Evolutionary conservation across 2,329 filamentous ascomycete species (phyloP), one percentile per base, ranked within the genome.

Genomic region (Xylariales sp.): DNA sequence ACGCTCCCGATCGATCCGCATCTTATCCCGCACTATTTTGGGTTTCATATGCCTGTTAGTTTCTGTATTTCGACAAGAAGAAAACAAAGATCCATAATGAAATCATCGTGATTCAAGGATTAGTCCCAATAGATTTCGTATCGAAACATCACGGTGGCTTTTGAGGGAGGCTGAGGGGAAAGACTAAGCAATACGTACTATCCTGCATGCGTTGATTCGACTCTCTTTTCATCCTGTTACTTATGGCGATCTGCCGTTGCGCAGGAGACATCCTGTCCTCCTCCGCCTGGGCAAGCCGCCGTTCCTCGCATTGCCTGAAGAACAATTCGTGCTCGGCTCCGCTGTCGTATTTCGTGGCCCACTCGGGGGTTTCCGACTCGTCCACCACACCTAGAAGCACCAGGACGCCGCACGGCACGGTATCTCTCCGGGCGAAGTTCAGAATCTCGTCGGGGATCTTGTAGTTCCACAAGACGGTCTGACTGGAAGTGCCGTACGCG

Each of bases 401-500:
- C 19, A 81, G 62, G 19, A 80, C 62, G 21, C 77, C 78, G 49
- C 76, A 80, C 1, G 77, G 76, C 1, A 82, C 67, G 1, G 71
- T 72, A 14, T 72, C 69, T 20, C 65, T 66, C 7, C 69, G 63
- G 3, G 73, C 57, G 41, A 81, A 76, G 1, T 59, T 44, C 2
- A 78, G 49, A 5, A 80, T 56, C 4, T 68, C 64, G 15, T 71
- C 63, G 0, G 76, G 74, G 32, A 80, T 77, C 40, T 69, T 67
- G 59, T 78, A 80, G 51, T 72, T 76, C 77, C 77, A 81, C 3
- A 81, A 61, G 8, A 78, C 65, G 1, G 75, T 78, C 46, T 72
- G 66, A 34, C 64, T 70, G 0, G 69, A 64, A 2, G 72, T 75
- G 15, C 72, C 70, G 41, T 73, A 70, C 0, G 77, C 76, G 1